phyloP scores from a whole-genome alignment of 2,329 filamentous ascomycete genomes.

The Tolypocladium tropicale region DNA sequence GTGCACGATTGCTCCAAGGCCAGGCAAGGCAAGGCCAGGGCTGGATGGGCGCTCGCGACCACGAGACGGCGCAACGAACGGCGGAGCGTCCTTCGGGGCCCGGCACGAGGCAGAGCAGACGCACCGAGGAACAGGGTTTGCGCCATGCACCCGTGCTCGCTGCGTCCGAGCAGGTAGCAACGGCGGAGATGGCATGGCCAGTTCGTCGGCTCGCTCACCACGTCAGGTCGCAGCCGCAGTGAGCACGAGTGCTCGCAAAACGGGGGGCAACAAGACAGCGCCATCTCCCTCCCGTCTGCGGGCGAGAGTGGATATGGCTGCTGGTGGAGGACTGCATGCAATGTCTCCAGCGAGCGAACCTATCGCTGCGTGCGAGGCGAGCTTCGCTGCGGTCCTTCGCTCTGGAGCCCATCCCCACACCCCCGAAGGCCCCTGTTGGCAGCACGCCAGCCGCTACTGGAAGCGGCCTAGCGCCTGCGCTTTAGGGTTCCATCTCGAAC shows the following conservation, averaged over 20 bases:
- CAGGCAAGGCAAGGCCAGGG: not conserved
- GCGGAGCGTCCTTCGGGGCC: too few relatives aligned
- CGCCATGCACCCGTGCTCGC: too few relatives aligned
- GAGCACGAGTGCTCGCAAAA: too few relatives aligned
- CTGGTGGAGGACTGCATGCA: not conserved
- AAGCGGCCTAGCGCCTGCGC: constrained; percentile 1
- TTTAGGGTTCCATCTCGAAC: not conserved
- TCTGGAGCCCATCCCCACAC: not conserved
- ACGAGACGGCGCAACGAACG: too few relatives aligned
- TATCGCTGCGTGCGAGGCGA: too few relatives aligned
- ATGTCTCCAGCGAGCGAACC: not conserved
- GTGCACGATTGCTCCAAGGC: not conserved
- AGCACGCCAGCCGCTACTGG: constrained; percentile 2
- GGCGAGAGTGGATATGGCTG: not conserved
- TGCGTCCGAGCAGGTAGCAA: too few relatives aligned
- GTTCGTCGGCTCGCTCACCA: too few relatives aligned
- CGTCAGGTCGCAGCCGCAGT: too few relatives aligned
- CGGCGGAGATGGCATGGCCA: too few relatives aligned
- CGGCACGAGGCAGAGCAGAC: not conserved
- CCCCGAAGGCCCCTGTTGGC: not conserved
- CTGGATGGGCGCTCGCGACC: not conserved
- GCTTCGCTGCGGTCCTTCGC: not conserved
- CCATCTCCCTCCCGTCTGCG: not conserved
- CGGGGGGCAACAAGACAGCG: not conserved
- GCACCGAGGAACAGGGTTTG: not conserved